Evolutionary conservation across 2,329 filamentous ascomycete genomes (phyloP), one percentile per base, ranked within the genome.

Genomic region (Colletotrichum cordylinicola): DNA sequence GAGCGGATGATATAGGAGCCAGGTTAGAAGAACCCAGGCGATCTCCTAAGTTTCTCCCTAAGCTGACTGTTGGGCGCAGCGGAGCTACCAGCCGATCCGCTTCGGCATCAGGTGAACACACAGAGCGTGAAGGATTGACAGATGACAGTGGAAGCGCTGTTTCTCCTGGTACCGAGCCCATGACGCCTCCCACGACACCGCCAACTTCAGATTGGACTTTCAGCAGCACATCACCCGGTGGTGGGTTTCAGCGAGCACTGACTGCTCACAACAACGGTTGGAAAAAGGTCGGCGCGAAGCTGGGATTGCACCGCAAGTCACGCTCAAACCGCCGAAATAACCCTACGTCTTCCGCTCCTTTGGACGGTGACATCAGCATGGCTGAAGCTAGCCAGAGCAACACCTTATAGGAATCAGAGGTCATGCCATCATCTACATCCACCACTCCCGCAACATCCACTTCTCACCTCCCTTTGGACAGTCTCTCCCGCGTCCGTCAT

Each of bases 121-220:
- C 84, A 65, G 86, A 91, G 77, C 83, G 88, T 64, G 88, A 90
- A 35, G 87, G 88, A 27, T 83, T 92, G 74, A 91, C 90, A 1
- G 93, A 95, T 79, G 93, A 95, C 81, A 94, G 90, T 75, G 90
- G 89, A 72, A 90, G 90, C 77, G 88, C 89, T n/a, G 88, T 88
- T 73, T 92, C 92, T 67, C 87, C 91, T 39, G 82, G 85, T 31
- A 86, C 88, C 75, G 93, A 93, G 80, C 93, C 89, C 4, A 93
- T 95, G 87, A 96, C 94, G 5, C 94, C 94, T 0, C 94, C 94
- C 1, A 94, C 91, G 4, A 94, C 93, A 4, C 93, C 94, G 39
- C 93, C 94, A 0, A 91, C 89, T 1, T 89, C 90, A 0, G 90
- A 93, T 77, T 91, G 88, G 85, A 82, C 84, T 5, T 89, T 90